These are phyloP conservation scores for Cryptococcus deneoformans DNA, from an alignment of 1,284 basidiomycete species.

Conservation along the genomic window DNA sequence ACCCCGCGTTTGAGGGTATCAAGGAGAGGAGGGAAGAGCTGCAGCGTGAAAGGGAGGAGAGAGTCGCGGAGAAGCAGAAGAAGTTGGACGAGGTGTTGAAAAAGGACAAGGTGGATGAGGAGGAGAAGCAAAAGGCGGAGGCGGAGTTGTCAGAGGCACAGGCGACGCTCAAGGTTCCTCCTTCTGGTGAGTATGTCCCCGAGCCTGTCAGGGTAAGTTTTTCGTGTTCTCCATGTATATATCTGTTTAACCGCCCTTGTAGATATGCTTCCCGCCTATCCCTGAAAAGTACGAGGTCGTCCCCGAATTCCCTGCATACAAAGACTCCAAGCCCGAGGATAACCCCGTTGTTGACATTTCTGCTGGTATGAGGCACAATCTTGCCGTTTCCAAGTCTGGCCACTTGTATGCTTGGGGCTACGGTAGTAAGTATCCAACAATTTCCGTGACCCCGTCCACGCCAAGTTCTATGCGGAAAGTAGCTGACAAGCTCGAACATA, in stretches of 20 bases:
- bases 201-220: conserved; percentile 48
- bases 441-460: neutral
- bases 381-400: conserved; percentile 73
- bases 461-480: neutral
- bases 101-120: conserved; percentile 24
- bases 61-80: conserved; percentile 25
- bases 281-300: conserved; percentile 50
- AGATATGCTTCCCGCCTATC: conserved; percentile 63
- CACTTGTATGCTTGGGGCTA: conserved; percentile 84
- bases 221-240: conserved; percentile 17
- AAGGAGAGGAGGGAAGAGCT: conserved; percentile 43
- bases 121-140: conserved; percentile 38
- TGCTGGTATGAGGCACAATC: conserved; percentile 74
- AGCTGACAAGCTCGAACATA: conserved; percentile 6
- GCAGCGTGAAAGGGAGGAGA: conserved; percentile 38
- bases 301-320: conserved; percentile 48
- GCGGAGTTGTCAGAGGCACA: conserved; percentile 35
- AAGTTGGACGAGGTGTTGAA: conserved; percentile 22
- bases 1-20: conserved; percentile 55
- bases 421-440: conserved; percentile 54
- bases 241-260: conserved; percentile 1
- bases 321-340: conserved; percentile 43
- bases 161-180: conserved; percentile 54
- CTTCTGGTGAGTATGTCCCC: conserved; percentile 57
- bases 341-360: conserved; percentile 74